These are phyloP conservation scores for Peribolospora kevripleyi DNA, from an alignment of 768 basidiomycete genomes.

Conservation along the genomic window DNA sequence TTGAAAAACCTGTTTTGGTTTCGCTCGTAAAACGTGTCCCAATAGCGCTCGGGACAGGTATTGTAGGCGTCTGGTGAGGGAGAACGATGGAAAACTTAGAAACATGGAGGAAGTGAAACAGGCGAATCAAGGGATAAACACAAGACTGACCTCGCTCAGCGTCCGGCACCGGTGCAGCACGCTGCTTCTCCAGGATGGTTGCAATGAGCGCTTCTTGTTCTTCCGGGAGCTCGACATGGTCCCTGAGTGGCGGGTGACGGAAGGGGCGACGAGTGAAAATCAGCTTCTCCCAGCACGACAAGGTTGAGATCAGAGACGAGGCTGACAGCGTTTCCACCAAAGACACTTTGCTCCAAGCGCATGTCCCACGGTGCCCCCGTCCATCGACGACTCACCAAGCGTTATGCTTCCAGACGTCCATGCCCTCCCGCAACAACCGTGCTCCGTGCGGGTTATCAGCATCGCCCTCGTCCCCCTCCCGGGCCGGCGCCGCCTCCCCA, in stretches of 20 bases:
- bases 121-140: background rate
- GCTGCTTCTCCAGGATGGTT: constrained; percentile 44
- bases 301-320: constrained; percentile 23
- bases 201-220: constrained; percentile 55
- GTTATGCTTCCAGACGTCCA: constrained; percentile 63
- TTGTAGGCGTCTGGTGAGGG: constrained; percentile 15
- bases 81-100: background rate
- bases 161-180: constrained; percentile 42
- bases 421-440: constrained; percentile 17
- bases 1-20: constrained; percentile 63
- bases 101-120: background rate
- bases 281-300: background rate
- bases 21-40: constrained; percentile 70
- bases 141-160: constrained; percentile 35
- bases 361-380: no score
- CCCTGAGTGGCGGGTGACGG: constrained; percentile 12
- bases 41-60: constrained; percentile 21
- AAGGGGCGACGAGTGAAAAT: background rate
- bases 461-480: no score
- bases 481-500: no score
- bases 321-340: constrained; percentile 52
- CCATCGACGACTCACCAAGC: constrained; percentile 28
- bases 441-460: no score
- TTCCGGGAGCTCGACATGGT: constrained; percentile 23
- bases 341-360: background rate